Evolutionary conservation across 228 moss, liverwort and hornwort species (phyloP).

Genomic region (Sphagnum magellanicum): DNA sequence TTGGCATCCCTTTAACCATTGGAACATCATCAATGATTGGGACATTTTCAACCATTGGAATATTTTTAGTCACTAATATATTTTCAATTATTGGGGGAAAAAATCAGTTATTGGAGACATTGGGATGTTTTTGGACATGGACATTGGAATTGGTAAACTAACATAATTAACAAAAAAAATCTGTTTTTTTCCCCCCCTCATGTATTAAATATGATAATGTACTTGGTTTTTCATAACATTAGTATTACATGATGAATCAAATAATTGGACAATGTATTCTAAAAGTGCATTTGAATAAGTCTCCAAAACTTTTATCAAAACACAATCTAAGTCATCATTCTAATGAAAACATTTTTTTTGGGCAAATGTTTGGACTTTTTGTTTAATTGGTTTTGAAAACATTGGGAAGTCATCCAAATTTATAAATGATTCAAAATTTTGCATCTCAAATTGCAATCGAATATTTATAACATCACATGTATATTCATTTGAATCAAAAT

Average conservation of each 20-base stretch:
- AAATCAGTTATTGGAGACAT: too few relatives aligned
- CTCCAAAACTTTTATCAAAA: neutral
- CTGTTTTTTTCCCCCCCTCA: too few relatives aligned
- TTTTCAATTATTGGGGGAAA: too few relatives aligned
- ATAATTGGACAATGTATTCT: neutral
- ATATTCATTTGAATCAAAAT: neutral
- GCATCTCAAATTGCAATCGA: neutral
- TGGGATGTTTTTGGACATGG: too few relatives aligned
- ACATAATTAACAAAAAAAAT: too few relatives aligned
- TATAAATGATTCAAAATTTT: neutral
- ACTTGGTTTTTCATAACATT: too few relatives aligned
- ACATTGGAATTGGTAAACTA: too few relatives aligned
- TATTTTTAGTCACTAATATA: too few relatives aligned
- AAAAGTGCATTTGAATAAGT: neutral
- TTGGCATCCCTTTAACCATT: neutral
- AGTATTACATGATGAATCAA: neutral
- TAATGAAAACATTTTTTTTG: neutral
- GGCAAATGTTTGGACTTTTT: neutral
- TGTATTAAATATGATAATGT: too few relatives aligned
- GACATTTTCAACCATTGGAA: neutral
- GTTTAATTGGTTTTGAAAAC: neutral
- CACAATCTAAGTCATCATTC: neutral
- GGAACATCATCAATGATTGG: neutral
- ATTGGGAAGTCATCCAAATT: neutral
- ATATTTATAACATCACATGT: neutral